These are phyloP conservation scores for Fusarium transvaalense DNA, from an alignment of 2,329 filamentous ascomycete species.

Conservation along the genomic window DNA sequence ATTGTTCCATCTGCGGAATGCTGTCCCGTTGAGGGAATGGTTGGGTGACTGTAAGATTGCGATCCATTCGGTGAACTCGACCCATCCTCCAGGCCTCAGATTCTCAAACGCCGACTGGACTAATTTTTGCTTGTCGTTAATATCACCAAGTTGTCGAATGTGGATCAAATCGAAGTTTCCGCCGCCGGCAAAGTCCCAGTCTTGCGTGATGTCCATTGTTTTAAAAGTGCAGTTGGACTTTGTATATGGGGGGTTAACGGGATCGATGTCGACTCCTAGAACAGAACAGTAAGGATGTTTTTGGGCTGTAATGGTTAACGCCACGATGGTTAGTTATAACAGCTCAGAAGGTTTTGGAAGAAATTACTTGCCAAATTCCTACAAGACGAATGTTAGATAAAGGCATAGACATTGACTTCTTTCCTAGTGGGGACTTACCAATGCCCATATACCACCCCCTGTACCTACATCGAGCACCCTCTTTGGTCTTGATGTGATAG, in stretches of 20 bases:
- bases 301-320: constrained; percentile 17
- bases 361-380: constrained; percentile 39
- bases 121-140: constrained; percentile 31
- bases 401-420: background rate
- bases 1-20: constrained; percentile 41
- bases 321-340: constrained; percentile 9
- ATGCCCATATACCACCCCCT: constrained; percentile 39
- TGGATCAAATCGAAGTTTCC: constrained; percentile 40
- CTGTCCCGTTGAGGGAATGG: constrained; percentile 39
- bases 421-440: constrained; percentile 17
- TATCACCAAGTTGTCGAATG: constrained; percentile 37
- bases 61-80: constrained; percentile 46
- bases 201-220: constrained; percentile 37
- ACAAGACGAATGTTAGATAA: constrained; percentile 6
- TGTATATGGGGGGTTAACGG: constrained; percentile 30
- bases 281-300: constrained; percentile 41
- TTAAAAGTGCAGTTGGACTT: constrained; percentile 38
- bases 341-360: background rate
- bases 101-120: constrained; percentile 37
- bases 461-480: constrained; percentile 41
- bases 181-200: constrained; percentile 35
- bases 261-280: constrained; percentile 41
- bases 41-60: constrained; percentile 42
- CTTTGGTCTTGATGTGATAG: constrained; percentile 32
- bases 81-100: constrained; percentile 44